A percentile compares a stretch with the other conserved stretches of the same genome.
phyloP scores from a whole-genome alignment of 371 early-diverging fungal genomes.

The Conidiobolus incongruus region DNA sequence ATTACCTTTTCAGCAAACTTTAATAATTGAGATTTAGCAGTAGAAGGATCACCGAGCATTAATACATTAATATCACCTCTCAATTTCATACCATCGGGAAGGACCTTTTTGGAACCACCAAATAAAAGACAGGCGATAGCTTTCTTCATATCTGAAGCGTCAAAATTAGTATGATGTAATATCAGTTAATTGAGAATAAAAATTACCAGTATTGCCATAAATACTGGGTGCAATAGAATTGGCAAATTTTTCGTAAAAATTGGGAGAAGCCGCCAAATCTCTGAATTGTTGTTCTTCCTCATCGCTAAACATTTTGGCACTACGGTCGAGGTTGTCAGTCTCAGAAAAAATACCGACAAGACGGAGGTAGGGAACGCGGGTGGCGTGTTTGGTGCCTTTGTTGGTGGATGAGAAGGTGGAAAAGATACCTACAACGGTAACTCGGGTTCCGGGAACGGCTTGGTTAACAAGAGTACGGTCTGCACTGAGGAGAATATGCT shows the following conservation, averaged over 20 bases:
- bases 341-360: constrained; percentile 79
- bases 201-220: constrained; percentile 60
- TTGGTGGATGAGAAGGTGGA: constrained; percentile 38
- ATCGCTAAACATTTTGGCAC: constrained; percentile 39
- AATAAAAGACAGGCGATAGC: constrained; percentile 94
- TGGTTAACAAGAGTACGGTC: constrained; percentile 79
- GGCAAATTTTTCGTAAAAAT: constrained; percentile 73
- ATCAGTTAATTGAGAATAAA: not conserved
- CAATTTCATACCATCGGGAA: constrained; percentile 91
- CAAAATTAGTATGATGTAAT: not conserved
- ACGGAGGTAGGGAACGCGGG: constrained; percentile 80
- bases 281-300: constrained; percentile 83
- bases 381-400: constrained; percentile 44
- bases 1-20: constrained; percentile 91
- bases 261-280: constrained; percentile 62
- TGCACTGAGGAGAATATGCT: constrained; percentile 79
- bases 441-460: constrained; percentile 87
- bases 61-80: constrained; percentile 99
- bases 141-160: constrained; percentile 80
- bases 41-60: constrained; percentile 99
- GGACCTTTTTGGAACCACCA: constrained; percentile 89
- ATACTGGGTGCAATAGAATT: constrained; percentile 92
- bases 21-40: constrained; percentile 97
- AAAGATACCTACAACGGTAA: constrained; percentile 91
- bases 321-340: constrained; percentile 43